Evolutionary conservation across 73 alveolate genomes (phyloP).

Genomic region (Tetrahymena elliotti): DNA sequence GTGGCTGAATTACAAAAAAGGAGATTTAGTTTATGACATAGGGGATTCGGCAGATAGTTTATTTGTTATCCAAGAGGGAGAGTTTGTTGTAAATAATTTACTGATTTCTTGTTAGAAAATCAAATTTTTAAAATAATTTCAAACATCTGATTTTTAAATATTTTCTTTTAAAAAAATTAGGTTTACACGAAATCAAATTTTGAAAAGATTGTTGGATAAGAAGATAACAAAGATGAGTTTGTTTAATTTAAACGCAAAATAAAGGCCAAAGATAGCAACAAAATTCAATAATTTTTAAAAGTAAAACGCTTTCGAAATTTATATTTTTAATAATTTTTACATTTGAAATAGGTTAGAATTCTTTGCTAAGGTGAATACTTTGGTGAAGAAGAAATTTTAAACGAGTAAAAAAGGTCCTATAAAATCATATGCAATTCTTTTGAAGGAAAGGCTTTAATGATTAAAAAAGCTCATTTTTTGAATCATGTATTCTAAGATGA

Average conservation of each 20-base stretch:
- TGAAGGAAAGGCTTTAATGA: neutral
- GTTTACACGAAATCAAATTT: neutral
- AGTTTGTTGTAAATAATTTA: neutral
- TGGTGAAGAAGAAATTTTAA: neutral
- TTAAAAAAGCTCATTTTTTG: neutral
- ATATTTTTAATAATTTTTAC: neutral
- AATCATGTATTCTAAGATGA: neutral
- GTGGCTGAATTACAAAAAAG: neutral
- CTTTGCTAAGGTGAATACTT: neutral
- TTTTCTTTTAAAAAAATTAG: neutral
- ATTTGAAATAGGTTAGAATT: neutral
- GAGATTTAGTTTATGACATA: neutral
- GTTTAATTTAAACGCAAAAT: neutral
- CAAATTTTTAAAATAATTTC: neutral
- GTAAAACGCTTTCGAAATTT: too few species aligned
- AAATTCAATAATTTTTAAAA: neutral
- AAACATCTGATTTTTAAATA: neutral
- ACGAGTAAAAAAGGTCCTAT: neutral
- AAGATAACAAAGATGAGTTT: neutral
- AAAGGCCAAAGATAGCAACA: neutral
- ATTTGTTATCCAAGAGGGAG: neutral
- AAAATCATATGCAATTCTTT: neutral
- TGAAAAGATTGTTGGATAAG: neutral
- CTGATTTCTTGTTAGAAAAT: neutral
- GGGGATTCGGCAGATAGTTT: neutral